Evolutionary conservation across 768 basidiomycete species (phyloP), one percentile per base, ranked within the genome.

Genomic region (Lanmaoa pseudosensibilis): DNA sequence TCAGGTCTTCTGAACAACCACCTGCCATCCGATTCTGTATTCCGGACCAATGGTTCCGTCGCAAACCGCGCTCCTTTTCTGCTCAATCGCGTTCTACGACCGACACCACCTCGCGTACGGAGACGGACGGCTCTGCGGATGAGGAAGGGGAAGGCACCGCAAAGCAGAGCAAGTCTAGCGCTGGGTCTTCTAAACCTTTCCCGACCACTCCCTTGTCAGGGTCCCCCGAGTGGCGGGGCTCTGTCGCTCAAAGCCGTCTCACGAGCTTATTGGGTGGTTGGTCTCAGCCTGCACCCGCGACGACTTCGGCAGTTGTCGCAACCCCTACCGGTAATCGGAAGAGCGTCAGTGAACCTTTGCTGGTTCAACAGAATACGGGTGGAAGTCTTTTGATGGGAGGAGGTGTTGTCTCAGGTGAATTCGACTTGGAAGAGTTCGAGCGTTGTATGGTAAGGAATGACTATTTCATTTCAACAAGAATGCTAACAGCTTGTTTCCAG

Each of bases 21-120:
- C 55, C 54, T 10, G 66, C 61, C 9, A 83, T 88, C 65, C 78
- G 80, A 27, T 80, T 92, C 53, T 88, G 85, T 58, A 83, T 93
- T 9, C 88, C 88, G 2, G 88, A 88, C 51, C 86, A 87, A 65
- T 92, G 87, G 91, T 92, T 84, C 70, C 83, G 84, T 54, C 81
- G 88, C 19, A 87, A 81, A 58, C 80, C 84, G 8, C 82, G 83
- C 0, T 75, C 72, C 38, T 64, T 78, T 2, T 82, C 83, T 2
- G 71, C 73, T 15, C 67, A 76, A 23, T 80, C 82, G 0, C 78
- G 78, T 34, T 80, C 83, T 3, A 84, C 83, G 3, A 78, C 84
- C 32, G 72, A 76, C 25, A 83, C 82, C 0, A 12, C 15, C 27
- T 27, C 32, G 21, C 34, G 32, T 19, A n/a, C 32, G 2, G 50